These are phyloP conservation scores for Mucor irregularis DNA, from an alignment of 371 early-diverging fungal species.

Conservation along the genomic window DNA sequence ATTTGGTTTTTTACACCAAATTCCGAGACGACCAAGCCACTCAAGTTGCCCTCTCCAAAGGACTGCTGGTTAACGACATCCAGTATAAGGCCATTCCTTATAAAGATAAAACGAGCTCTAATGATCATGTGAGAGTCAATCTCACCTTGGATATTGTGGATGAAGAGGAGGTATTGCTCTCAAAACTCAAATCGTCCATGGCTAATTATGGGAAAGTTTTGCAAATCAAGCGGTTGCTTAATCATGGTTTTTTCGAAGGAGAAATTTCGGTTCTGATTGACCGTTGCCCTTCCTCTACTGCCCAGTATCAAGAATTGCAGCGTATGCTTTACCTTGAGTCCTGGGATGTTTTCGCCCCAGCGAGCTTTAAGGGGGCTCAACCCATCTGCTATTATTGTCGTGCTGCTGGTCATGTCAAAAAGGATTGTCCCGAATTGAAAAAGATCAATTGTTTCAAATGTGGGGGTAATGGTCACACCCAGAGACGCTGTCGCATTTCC, in stretches of 20 bases:
- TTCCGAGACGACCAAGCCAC: background rate
- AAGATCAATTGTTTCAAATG: background rate
- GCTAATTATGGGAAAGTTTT: background rate
- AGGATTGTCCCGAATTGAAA: background rate
- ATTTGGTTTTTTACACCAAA: background rate
- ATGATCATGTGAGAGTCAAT: background rate
- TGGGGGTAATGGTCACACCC: background rate
- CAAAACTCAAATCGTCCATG: background rate
- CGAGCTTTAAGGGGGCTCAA: background rate
- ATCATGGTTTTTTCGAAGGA: background rate
- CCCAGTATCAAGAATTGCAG: background rate
- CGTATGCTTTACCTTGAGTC: background rate
- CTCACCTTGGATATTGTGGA: background rate
- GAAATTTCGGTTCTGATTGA: background rate
- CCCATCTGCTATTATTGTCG: constrained; percentile 4
- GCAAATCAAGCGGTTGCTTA: background rate
- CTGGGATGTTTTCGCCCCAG: constrained; percentile 2
- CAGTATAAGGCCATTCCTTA: background rate
- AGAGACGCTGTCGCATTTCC: background rate
- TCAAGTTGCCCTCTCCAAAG: background rate
- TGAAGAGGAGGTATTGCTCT: background rate
- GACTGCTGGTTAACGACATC: background rate
- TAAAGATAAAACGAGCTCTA: background rate
- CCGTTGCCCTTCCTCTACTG: background rate
- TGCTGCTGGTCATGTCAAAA: constrained; percentile 1